Conservation (phyloP, 2,329 filamentous ascomycete genomes). For the Ampelomyces quisqualis region DNA sequence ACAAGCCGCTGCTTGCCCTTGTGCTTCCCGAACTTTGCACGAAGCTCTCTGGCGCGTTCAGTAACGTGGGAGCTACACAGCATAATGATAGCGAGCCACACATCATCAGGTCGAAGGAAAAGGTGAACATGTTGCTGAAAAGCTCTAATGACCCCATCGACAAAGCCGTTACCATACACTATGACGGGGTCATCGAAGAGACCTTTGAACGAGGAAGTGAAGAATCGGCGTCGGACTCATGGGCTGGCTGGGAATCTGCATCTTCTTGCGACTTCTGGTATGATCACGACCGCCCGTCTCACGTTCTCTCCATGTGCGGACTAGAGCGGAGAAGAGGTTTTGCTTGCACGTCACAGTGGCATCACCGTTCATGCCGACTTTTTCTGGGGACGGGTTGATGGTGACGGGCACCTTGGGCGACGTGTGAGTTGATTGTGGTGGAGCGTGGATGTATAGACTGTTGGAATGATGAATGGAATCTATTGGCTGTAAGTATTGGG, state of each 20-base stretch:
- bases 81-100: constrained; percentile 22
- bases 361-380: background rate
- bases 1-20: constrained; percentile 17
- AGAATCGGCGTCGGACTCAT: too few species aligned
- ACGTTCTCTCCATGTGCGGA: background rate
- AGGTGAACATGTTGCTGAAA: constrained; percentile 17
- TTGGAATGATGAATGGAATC: too few species aligned
- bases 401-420: constrained; percentile 4
- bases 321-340: background rate
- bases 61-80: constrained; percentile 25
- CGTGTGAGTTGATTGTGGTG: too few species aligned
- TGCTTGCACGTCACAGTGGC: background rate
- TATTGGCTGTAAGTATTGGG: too few species aligned
- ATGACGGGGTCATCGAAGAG: background rate
- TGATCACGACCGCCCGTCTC: background rate
- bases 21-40: constrained; percentile 33
- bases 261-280: background rate
- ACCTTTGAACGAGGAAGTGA: background rate
- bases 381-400: constrained; percentile 1
- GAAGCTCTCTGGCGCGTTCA: constrained; percentile 13
- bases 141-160: constrained; percentile 8
- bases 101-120: constrained; percentile 22
- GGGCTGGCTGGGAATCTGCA: background rate
- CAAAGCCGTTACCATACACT: constrained; percentile 11
- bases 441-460: too few species aligned